Percentiles rank a stretch among this genome's conserved stretches.
Evolutionary conservation across 2,329 filamentous ascomycete species (phyloP).

Genomic region (Alternaria hordeiaustralica): DNA sequence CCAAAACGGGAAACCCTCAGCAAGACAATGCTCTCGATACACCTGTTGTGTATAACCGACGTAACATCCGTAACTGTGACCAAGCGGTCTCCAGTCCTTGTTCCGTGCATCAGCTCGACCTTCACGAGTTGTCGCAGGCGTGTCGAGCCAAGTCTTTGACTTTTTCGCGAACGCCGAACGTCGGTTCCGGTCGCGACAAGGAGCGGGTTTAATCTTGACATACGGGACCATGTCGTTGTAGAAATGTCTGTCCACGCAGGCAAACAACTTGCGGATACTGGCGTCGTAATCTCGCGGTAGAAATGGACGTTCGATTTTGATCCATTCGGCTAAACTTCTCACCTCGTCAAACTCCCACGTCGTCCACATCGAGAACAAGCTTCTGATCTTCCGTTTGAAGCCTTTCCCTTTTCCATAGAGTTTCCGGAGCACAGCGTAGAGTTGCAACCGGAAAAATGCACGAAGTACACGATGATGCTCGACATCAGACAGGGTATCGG

Average conservation of each 20-base stretch:
- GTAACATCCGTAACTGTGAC: background rate
- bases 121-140: background rate
- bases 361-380: background rate
- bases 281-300: background rate
- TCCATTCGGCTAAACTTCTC: constrained; percentile 2
- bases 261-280: background rate
- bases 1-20: background rate
- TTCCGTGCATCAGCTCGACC: background rate
- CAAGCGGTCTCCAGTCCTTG: background rate
- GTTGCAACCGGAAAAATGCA: background rate
- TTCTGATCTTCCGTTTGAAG: background rate
- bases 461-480: background rate
- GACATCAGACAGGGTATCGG: background rate
- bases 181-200: background rate
- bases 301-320: background rate
- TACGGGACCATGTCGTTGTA: constrained; percentile 1
- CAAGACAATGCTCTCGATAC: background rate
- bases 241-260: background rate
- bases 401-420: background rate
- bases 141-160: background rate
- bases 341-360: constrained; percentile 3
- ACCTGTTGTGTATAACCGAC: background rate
- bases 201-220: background rate
- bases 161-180: background rate
- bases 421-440: background rate